Conservation (phyloP, 2,329 filamentous ascomycete genomes). For the Arthrobotrys entomopaga region DNA sequence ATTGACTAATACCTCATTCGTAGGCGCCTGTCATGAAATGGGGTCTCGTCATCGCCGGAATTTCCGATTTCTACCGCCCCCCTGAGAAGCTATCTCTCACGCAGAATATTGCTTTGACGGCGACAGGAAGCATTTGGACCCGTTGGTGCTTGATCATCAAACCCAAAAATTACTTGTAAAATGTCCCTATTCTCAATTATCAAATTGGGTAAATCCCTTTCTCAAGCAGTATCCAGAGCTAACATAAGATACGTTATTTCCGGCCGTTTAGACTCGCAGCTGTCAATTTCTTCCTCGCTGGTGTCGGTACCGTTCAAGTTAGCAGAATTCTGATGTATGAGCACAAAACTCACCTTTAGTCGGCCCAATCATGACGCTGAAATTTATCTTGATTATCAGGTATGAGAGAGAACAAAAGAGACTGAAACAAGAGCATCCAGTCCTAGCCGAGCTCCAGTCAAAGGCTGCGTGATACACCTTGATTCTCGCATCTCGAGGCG, state of each 20-base stretch:
- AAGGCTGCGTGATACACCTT: slow-evolving; percentile 6
- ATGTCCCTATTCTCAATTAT: not conserved
- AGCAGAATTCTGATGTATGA: slow-evolving; percentile 75
- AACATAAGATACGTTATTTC: slow-evolving; percentile 7
- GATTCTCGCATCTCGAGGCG: too few relatives aligned
- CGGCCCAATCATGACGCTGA: too few relatives aligned
- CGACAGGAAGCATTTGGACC: slow-evolving; percentile 96
- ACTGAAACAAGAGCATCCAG: slow-evolving; percentile 44
- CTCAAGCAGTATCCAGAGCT: slow-evolving; percentile 1
- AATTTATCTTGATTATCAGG: slow-evolving; percentile 5
- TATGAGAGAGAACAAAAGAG: slow-evolving; percentile 49
- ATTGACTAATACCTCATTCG: not conserved
- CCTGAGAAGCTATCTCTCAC: slow-evolving; percentile 91
- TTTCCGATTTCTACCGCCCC: slow-evolving; percentile 89
- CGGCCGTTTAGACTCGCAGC: slow-evolving; percentile 75
- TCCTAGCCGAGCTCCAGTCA: slow-evolving; percentile 40
- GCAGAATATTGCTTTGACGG: slow-evolving; percentile 88
- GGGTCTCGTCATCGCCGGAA: slow-evolving; percentile 89
- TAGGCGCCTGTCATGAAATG: slow-evolving; percentile 69
- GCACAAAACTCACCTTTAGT: too few relatives aligned
- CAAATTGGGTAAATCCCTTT: not conserved
- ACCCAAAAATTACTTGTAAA: slow-evolving; percentile 86
- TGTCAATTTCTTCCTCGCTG: slow-evolving; percentile 97
- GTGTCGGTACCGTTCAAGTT: slow-evolving; percentile 85
- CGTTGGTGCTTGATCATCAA: slow-evolving; percentile 98